phyloP scores from a whole-genome alignment of 202 grass and related monocot species.

The Schoenoplectus tabernaemontani region DNA sequence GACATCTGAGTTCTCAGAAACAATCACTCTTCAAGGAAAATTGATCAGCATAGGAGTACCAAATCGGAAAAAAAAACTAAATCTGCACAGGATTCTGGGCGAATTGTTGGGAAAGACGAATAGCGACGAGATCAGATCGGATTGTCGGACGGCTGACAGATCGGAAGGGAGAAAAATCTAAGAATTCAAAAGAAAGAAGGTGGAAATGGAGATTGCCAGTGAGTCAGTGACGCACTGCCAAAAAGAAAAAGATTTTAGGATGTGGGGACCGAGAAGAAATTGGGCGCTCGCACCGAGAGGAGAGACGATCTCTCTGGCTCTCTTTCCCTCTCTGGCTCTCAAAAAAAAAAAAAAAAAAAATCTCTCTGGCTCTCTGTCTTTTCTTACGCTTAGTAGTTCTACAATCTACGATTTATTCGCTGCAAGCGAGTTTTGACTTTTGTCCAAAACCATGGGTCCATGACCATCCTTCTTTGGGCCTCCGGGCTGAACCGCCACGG shows the following conservation, averaged over 20 bases:
- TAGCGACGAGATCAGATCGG: slow-evolving; percentile 1
- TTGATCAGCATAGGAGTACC: too few species aligned
- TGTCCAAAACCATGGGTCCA: too few species aligned
- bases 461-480: too few species aligned
- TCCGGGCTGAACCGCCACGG: too few species aligned
- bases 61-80: too few species aligned
- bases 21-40: neutral
- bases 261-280: slow-evolving; percentile 3
- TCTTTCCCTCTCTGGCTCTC: neutral
- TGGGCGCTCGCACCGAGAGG: neutral
- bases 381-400: too few species aligned
- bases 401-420: too few species aligned
- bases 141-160: neutral
- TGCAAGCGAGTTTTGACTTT: too few species aligned
- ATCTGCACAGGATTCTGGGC: neutral
- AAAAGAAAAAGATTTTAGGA: neutral
- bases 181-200: neutral
- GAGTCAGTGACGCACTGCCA: neutral
- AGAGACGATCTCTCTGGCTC: neutral
- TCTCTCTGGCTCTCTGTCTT: too few species aligned
- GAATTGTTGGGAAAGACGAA: neutral
- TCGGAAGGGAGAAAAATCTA: neutral
- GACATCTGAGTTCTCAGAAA: too few species aligned
- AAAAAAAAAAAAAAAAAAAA: too few species aligned
- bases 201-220: slow-evolving; percentile 15